These are phyloP conservation scores for Talaromyces verruculosus DNA, from an alignment of 2,329 filamentous ascomycete species.

Conservation along the genomic window DNA sequence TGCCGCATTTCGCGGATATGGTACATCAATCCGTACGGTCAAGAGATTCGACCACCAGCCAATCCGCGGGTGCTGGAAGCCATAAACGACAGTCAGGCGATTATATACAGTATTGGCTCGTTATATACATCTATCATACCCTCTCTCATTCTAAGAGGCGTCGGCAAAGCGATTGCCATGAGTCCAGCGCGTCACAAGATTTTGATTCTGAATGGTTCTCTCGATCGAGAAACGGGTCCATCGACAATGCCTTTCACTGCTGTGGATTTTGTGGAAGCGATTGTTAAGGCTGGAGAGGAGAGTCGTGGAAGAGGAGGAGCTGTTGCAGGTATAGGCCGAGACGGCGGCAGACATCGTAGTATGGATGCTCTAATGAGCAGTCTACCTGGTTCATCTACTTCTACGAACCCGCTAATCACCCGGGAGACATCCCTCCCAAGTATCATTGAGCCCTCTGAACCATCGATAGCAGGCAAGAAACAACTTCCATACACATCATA, in stretches of 20 bases:
- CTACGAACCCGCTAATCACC: background rate
- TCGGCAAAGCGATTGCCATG: constrained; percentile 64
- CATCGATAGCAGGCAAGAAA: constrained; percentile 14
- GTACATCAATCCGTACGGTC: constrained; percentile 99
- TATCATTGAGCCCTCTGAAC: constrained; percentile 17
- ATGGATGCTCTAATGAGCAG: constrained; percentile 9
- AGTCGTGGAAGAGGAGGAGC: constrained; percentile 53
- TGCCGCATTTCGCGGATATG: constrained; percentile 78
- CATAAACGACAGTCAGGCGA: constrained; percentile 61
- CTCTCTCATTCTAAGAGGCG: constrained; percentile 72
- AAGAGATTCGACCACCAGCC: constrained; percentile 82
- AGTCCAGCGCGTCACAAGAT: constrained; percentile 65
- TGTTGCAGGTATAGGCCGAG: background rate
- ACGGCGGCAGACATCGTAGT: constrained; percentile 1
- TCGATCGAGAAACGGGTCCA: constrained; percentile 85
- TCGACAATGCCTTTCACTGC: constrained; percentile 65
- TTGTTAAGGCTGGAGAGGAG: constrained; percentile 71
- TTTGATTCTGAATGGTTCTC: constrained; percentile 77
- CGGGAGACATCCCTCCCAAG: constrained; percentile 4
- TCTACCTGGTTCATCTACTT: constrained; percentile 14
- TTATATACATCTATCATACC: constrained; percentile 89
- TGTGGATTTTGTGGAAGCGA: constrained; percentile 76
- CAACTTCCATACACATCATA: constrained; percentile 62
- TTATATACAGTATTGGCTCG: constrained; percentile 92
- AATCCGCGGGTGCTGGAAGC: constrained; percentile 77